Percentiles rank a stretch among this genome's conserved stretches.
These are phyloP conservation scores for Monsonia emarginata DNA, from an alignment of 441 rosid species.

Conservation along the genomic window DNA sequence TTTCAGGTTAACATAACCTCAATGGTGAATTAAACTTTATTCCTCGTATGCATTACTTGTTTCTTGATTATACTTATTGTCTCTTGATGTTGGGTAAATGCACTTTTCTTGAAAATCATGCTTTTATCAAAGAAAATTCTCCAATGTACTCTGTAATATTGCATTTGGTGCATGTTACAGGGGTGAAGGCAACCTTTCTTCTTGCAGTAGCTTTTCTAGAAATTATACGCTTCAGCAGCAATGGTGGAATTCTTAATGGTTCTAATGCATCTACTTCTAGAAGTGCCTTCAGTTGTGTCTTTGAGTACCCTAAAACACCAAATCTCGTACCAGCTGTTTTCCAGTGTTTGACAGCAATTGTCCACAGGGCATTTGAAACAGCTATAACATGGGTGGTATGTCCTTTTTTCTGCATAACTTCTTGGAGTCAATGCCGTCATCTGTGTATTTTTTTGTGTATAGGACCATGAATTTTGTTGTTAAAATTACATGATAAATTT, in stretches of 20 bases:
- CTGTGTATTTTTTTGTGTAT: not conserved
- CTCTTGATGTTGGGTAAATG: slow-evolving; percentile 2
- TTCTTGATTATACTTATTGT: slow-evolving; percentile 2
- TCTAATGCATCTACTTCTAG: slow-evolving; percentile 52
- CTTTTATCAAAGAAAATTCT: not conserved
- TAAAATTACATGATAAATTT: not conserved
- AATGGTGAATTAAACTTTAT: slow-evolving; percentile 9
- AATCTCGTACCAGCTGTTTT: slow-evolving; percentile 80
- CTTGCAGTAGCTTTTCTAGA: slow-evolving; percentile 95
- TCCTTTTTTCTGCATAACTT: slow-evolving; percentile 14
- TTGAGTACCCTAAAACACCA: slow-evolving; percentile 93
- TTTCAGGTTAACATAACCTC: slow-evolving; percentile 56
- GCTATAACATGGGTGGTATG: slow-evolving; percentile 88
- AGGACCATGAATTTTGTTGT: not conserved
- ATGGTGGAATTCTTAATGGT: slow-evolving; percentile 95
- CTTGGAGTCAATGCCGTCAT: slow-evolving; percentile 1
- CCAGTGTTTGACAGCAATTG: slow-evolving; percentile 86
- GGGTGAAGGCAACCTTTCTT: slow-evolving; percentile 97
- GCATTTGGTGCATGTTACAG: slow-evolving; percentile 33
- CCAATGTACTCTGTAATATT: not conserved
- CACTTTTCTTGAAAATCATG: slow-evolving; percentile 3
- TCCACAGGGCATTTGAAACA: slow-evolving; percentile 85
- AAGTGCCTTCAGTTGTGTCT: slow-evolving; percentile 95
- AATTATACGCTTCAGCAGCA: slow-evolving; percentile 89
- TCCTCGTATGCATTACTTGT: slow-evolving; percentile 9